Base-by-base conservation (phyloP, 768 basidiomycete genomes). In the Suillus weaverae region DNA sequence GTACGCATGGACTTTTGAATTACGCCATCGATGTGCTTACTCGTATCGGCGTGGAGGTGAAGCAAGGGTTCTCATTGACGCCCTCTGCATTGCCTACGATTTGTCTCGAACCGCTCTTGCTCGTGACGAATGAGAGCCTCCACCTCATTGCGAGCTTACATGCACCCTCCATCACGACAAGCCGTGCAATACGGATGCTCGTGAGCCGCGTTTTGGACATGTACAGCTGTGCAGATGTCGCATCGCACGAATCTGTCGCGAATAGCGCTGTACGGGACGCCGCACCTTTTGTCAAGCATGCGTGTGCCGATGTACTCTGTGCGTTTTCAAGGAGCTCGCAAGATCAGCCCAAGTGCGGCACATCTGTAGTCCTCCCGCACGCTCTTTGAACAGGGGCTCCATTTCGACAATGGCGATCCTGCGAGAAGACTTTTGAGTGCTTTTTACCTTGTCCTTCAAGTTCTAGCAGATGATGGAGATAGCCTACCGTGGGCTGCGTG, bases 401-500 rank as follows among this genome's bases (percentile, higher is more conserved):
- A 70, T 16, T 70, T 73, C 39, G 74, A 75, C n/a, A 76, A 80
- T 50, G 77, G 76, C 10, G 89, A 93, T 70, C 89, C 89, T 2
- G 82, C 81, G 0, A 79, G 81, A 64, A 87, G 86, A 60, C 68
- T 89, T 4, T 72, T 79, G 38, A 87, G 89, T 69, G 76, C 85
- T 3, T 85, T 84, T 69, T 75, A 77, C 53, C 79, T 94, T 56
- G 68, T 91, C 50, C 84, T 89, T 67, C 77, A 78, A 61, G 72
- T 91, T 38, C 76, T 92, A 1, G 89, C 89, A 1, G 68, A 76
- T 65, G 56, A 68, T 22, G 61, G 36, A 22, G 74, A 78, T 56
- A 11, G 8, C 26, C 16, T 41, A 32, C 26, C 18, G 16, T 30
- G 30, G 67, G 74, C 64, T 91, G 88, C 89, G 73, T 84, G 2